Evolutionary conservation across 306 rosid genomes (phyloP).

Genomic region (Begonia masoniana): DNA sequence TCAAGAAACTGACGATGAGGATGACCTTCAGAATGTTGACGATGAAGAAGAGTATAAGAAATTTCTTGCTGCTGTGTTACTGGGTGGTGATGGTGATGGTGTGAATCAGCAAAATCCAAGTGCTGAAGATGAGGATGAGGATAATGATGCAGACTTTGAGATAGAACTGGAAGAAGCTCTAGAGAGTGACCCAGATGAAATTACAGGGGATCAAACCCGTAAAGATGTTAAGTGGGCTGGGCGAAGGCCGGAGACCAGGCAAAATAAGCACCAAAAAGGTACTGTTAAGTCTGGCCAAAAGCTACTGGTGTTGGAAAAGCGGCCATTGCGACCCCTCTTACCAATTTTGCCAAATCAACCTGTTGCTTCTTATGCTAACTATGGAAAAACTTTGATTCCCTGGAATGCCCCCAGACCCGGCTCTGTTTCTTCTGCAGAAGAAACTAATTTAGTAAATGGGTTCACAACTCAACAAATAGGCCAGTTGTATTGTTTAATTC

Average conservation of each 20-base stretch:
- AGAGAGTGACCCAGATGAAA: conserved; percentile 71
- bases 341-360: conserved; percentile 50
- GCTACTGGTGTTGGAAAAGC: conserved; percentile 34
- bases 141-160: conserved; percentile 93
- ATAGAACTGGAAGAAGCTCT: conserved; percentile 89
- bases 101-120: conserved; percentile 46
- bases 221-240: conserved; percentile 45
- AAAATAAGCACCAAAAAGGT: conserved; percentile 44
- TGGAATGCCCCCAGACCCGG: conserved; percentile 18
- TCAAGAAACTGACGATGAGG: conserved; percentile 96
- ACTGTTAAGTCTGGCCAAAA: conserved; percentile 36
- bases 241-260: conserved; percentile 79
- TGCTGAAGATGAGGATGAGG: conserved; percentile 78
- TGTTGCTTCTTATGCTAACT: conserved; percentile 20
- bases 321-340: conserved; percentile 74
- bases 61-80: conserved; percentile 78
- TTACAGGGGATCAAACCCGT: conserved; percentile 16
- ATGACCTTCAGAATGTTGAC: conserved; percentile 73
- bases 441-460: conserved; percentile 52
- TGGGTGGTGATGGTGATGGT: conserved; percentile 46
- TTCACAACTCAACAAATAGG: conserved; percentile 73
- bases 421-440: conserved; percentile 30
- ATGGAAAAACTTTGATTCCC: conserved; percentile 32
- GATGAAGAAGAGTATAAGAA: conserved; percentile 89
- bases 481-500: conserved; percentile 68